Percentiles rank a stretch among this genome's conserved stretches.
Evolutionary conservation across 495 filamentous ascomycete genomes (phyloP).

Genomic region (Aspergillus ellipticus): DNA sequence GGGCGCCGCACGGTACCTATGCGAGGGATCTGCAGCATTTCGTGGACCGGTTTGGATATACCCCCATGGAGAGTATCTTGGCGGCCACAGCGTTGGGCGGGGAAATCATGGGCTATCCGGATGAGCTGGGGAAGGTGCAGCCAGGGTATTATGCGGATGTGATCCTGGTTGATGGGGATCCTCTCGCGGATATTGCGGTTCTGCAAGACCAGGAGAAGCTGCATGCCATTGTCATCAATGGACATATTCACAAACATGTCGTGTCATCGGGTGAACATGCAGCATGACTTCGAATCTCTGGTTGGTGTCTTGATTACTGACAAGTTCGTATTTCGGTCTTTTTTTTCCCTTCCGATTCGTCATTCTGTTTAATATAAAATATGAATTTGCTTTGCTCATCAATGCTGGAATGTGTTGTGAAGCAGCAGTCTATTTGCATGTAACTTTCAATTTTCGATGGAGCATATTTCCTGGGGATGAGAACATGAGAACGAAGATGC

Average conservation of each 20-base stretch:
- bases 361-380: too few species aligned
- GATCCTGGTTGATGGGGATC: conserved; percentile 48
- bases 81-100: conserved; percentile 45
- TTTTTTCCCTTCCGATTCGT: too few species aligned
- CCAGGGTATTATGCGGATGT: conserved; percentile 47
- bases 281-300: too few species aligned
- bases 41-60: conserved; percentile 46
- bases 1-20: conserved; percentile 50
- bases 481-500: too few species aligned
- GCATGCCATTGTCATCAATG: conserved; percentile 47
- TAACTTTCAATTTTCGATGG: too few species aligned
- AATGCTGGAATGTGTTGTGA: too few species aligned
- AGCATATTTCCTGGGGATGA: too few species aligned
- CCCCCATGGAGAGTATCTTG: conserved; percentile 44
- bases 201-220: conserved; percentile 44
- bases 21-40: conserved; percentile 48
- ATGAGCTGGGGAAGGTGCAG: conserved; percentile 45
- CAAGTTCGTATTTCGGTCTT: too few species aligned
- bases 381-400: too few species aligned
- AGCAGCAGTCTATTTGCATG: too few species aligned
- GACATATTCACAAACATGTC: conserved; percentile 37
- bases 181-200: conserved; percentile 41
- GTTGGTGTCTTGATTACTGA: too few species aligned
- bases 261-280: neutral
- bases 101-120: conserved; percentile 42